These are phyloP conservation scores for Aspergillus candidus DNA, from an alignment of 2,329 filamentous ascomycete genomes.

Conservation along the genomic window DNA sequence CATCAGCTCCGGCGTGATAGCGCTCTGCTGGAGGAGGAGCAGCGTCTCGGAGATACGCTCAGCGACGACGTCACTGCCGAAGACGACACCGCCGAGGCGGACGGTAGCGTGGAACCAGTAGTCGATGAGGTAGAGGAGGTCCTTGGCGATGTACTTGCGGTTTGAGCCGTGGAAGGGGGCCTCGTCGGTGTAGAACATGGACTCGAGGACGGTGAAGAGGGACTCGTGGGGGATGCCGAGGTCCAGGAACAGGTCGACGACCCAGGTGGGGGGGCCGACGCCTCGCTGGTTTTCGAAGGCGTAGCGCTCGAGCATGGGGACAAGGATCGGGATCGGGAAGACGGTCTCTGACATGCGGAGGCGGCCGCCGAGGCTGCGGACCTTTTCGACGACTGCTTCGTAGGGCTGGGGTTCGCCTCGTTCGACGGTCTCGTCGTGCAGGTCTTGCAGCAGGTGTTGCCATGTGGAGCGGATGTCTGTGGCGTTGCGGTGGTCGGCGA, in stretches of 20 bases:
- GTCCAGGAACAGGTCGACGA: constrained; percentile 60
- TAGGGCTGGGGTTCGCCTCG: constrained; percentile 39
- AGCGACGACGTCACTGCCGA: constrained; percentile 56
- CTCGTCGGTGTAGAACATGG: constrained; percentile 62
- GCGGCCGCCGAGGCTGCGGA: constrained; percentile 52
- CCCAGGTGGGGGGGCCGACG: constrained; percentile 49
- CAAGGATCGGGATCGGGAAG: constrained; percentile 50
- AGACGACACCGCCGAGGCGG: constrained; percentile 49
- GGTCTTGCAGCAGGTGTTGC: constrained; percentile 70
- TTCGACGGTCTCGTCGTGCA: constrained; percentile 53
- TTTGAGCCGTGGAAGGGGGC: constrained; percentile 57
- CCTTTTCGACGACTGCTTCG: constrained; percentile 47
- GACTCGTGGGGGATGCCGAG: constrained; percentile 57
- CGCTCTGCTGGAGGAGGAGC: constrained; percentile 40
- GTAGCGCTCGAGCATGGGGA: constrained; percentile 53
- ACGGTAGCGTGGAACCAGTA: constrained; percentile 56
- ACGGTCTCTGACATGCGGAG: constrained; percentile 51
- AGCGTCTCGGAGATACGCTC: constrained; percentile 43
- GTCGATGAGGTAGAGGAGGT: constrained; percentile 56
- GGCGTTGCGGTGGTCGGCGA: constrained; percentile 82
- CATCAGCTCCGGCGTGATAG: constrained; percentile 34
- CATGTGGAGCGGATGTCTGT: constrained; percentile 80
- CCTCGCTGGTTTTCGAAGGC: constrained; percentile 45
- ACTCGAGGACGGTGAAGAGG: constrained; percentile 57
- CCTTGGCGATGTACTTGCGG: constrained; percentile 52